Evolutionary conservation across 495 filamentous ascomycete species (phyloP).

Genomic region (Astrothelium macrocarpum): DNA sequence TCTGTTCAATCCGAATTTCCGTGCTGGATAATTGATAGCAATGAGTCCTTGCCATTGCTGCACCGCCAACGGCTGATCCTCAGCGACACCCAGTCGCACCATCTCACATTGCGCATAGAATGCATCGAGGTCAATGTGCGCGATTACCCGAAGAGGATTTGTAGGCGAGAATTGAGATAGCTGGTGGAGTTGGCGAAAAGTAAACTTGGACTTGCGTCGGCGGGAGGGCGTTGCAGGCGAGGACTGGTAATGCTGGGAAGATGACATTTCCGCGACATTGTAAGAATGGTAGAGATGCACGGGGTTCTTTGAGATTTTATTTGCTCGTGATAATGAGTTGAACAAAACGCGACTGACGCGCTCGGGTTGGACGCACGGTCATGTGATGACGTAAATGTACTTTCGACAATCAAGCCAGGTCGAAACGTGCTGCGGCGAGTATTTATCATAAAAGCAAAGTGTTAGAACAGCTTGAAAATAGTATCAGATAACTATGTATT

Average conservation of each 20-base stretch:
- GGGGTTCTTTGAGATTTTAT: not conserved
- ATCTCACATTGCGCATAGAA: slow-evolving; percentile 98
- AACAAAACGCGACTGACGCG: not conserved
- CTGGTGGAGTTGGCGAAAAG: slow-evolving; percentile 69
- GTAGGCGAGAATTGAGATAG: slow-evolving; percentile 59
- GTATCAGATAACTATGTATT: too few relatives aligned
- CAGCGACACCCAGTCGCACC: slow-evolving; percentile 64
- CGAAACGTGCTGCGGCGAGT: too few relatives aligned
- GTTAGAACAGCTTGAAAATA: too few relatives aligned
- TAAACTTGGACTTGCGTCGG: slow-evolving; percentile 59
- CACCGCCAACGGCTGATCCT: slow-evolving; percentile 79
- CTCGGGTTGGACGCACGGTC: not conserved
- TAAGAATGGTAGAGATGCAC: not conserved
- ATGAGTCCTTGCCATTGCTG: slow-evolving; percentile 84
- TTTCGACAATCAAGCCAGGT: too few relatives aligned
- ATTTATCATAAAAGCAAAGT: too few relatives aligned
- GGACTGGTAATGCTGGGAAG: slow-evolving; percentile 37
- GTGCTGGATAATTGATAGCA: slow-evolving; percentile 89
- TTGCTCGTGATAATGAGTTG: not conserved
- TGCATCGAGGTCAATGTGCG: slow-evolving; percentile 92
- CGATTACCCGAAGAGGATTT: slow-evolving; percentile 75
- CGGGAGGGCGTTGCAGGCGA: slow-evolving; percentile 31
- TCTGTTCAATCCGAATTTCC: slow-evolving; percentile 65
- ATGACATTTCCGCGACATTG: slow-evolving; percentile 27
- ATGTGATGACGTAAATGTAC: not conserved